Base-by-base conservation (phyloP, 2,329 filamentous ascomycete genomes). In the Trichothecium sympodiale region DNA sequence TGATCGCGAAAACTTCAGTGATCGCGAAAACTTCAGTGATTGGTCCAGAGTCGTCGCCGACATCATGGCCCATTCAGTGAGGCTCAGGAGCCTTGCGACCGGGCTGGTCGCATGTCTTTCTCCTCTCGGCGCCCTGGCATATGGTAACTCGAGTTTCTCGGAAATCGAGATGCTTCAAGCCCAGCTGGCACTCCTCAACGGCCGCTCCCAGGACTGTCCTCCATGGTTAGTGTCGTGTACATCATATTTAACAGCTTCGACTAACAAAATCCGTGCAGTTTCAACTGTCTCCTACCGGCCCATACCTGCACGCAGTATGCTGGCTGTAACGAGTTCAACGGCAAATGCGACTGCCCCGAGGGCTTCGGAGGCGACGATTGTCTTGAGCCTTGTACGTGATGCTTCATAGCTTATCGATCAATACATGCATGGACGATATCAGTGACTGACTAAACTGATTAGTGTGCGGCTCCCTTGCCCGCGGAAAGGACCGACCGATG, bases 361-460 rank as follows among this genome's bases (percentile, higher is more conserved):
- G 91, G 91, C 26, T 98, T 93, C 54, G 91, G 88, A 41, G 89
- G 89, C 39, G 85, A 94, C 50, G 88, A 96, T 60, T 98, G 91
- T 52, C 76, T 93, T 34, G 68, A 83, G 51, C 91, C 93, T 47
- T 64, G 77, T 82, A 61, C 47, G 72, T 47, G 28, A 7, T 16
- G 6, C 17, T 17, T 25, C 31, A 12, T 33, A 12, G 31, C 16
- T 33, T 17, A 14, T 17, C 6, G n/a, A 33, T 7, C 8, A 16
- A 9, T 14, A 23, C 10, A 12, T 5, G 31, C 17, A 17, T 9
- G 6, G 8, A 18, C 14, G 8, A 20, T 10, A 31, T 14, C 12
- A n/a, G n/a, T n/a, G n/a, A n/a, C n/a, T n/a, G 10, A 16, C 14
- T 27, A 18, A 34, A 15, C 13, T 13, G 15, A 17, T 14, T 16